Evolutionary conservation across 2,329 filamentous ascomycete genomes (phyloP).

Genomic region (Hymenoscyphus fraxineus): DNA sequence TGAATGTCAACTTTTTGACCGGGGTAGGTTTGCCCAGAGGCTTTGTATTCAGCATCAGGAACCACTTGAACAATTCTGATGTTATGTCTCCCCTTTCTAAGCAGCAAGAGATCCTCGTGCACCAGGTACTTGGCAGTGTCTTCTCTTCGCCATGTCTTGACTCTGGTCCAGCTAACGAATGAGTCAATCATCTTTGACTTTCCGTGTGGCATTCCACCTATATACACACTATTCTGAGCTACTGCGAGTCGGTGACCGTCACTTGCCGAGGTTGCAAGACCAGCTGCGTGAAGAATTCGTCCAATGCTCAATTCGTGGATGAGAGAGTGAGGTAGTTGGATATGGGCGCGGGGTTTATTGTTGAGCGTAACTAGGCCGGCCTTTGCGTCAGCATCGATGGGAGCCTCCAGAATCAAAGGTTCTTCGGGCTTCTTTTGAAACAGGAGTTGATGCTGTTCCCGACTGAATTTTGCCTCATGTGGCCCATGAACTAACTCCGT

Average conservation of each 20-base stretch:
- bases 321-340: conserved; percentile 56
- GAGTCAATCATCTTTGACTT: conserved; percentile 44
- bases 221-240: conserved; percentile 53
- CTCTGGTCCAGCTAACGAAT: conserved; percentile 56
- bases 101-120: conserved; percentile 53
- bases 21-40: conserved; percentile 11
- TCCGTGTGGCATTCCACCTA: conserved; percentile 50
- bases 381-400: conserved; percentile 2
- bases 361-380: conserved; percentile 35
- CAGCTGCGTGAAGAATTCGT: conserved; percentile 56
- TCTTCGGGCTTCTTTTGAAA: conserved; percentile 13
- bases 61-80: conserved; percentile 59
- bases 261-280: conserved; percentile 51
- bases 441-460: conserved; percentile 44
- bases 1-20: conserved; percentile 4
- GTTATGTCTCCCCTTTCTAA: conserved; percentile 62
- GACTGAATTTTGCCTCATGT: conserved; percentile 59
- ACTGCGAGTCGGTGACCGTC: conserved; percentile 60
- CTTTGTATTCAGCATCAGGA: conserved; percentile 44
- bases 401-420: conserved; percentile 3
- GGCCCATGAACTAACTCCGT: conserved; percentile 74
- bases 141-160: conserved; percentile 55
- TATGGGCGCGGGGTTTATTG: conserved; percentile 49
- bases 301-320: conserved; percentile 53
- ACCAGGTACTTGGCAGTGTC: conserved; percentile 60